These are phyloP conservation scores for Boletus subparvulus DNA, from an alignment of 768 basidiomycete genomes.

Conservation along the genomic window DNA sequence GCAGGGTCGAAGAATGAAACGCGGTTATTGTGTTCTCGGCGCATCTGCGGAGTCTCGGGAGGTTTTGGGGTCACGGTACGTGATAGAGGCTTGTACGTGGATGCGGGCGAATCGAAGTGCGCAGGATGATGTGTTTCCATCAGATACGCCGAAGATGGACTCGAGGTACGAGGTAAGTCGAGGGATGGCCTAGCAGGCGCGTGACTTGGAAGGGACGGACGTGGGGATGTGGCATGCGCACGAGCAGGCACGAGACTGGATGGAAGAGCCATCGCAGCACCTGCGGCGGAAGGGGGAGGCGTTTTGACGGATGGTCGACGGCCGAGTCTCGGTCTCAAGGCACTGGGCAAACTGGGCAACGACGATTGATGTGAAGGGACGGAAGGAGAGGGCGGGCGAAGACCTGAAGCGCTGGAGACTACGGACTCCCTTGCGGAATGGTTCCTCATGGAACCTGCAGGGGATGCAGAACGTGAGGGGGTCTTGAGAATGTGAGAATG, in stretches of 20 bases:
- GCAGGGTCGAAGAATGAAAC: slow-evolving; percentile 82
- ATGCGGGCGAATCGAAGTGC: slow-evolving; percentile 19
- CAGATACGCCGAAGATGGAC: slow-evolving; percentile 13
- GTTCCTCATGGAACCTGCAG: slow-evolving; percentile 31
- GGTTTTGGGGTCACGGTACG: slow-evolving; percentile 31
- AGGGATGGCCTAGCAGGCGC: slow-evolving; percentile 18
- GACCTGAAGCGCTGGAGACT: slow-evolving; percentile 10
- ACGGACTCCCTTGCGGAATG: slow-evolving; percentile 26
- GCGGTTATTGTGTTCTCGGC: slow-evolving; percentile 63
- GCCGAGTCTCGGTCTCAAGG: slow-evolving; percentile 35
- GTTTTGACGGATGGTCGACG: slow-evolving; percentile 49
- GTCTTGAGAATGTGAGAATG: slow-evolving; percentile 26
- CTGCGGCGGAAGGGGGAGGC: slow-evolving; percentile 31
- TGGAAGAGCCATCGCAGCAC: slow-evolving; percentile 18
- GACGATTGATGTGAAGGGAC: slow-evolving; percentile 19
- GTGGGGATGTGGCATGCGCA: slow-evolving; percentile 25
- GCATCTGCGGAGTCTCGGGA: slow-evolving; percentile 36
- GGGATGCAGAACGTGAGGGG: slow-evolving; percentile 43
- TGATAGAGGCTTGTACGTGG: slow-evolving; percentile 26
- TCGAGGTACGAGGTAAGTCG: slow-evolving; percentile 18
- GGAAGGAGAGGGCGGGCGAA: slow-evolving; percentile 27
- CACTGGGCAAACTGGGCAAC: slow-evolving; percentile 21
- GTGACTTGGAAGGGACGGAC: slow-evolving; percentile 13
- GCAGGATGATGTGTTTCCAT: slow-evolving; percentile 13
- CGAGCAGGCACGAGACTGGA: slow-evolving; percentile 27